Evolutionary conservation across 805 yeast species (phyloP).

Genomic region (Yamadazyma insecticola): DNA sequence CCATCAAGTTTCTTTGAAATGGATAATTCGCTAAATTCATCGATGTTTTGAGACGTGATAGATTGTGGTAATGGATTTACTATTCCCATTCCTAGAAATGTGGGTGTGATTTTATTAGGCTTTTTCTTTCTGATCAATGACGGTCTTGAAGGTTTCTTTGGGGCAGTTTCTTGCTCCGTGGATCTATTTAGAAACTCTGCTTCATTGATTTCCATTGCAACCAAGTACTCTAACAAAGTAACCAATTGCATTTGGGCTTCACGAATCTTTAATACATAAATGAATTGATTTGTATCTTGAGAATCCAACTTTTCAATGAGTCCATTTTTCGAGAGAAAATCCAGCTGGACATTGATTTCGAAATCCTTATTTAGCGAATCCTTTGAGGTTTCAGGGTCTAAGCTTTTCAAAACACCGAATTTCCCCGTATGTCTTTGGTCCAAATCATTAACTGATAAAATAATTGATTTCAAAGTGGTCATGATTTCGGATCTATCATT

Average conservation of each 20-base stretch:
- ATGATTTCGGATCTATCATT: constrained; percentile 13
- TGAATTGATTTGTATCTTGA: constrained; percentile 11
- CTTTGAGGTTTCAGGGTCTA: constrained; percentile 3
- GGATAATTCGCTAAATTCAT: constrained; percentile 7
- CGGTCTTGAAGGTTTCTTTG: constrained; percentile 23
- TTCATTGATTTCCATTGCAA: constrained; percentile 30
- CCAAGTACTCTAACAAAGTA: constrained; percentile 42
- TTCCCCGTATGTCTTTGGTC: constrained; percentile 39
- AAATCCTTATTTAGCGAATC: constrained; percentile 3
- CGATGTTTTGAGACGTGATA: constrained; percentile 23
- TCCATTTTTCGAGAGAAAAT: constrained; percentile 9
- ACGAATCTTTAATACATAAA: constrained; percentile 43
- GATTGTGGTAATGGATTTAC: constrained; percentile 6
- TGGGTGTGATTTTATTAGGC: constrained; percentile 34
- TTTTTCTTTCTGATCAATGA: constrained; percentile 14
- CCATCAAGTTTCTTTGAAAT: constrained; percentile 32
- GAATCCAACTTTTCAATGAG: constrained; percentile 2
- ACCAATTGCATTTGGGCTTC: constrained; percentile 56
- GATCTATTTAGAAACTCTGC: constrained; percentile 22
- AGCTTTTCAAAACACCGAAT: constrained; percentile 17
- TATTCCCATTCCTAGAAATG: constrained; percentile 39
- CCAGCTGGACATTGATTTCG: constrained; percentile 21
- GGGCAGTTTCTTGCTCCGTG: constrained; percentile 1
- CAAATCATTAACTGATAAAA: constrained; percentile 32
- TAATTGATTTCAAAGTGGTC: constrained; percentile 24